Base-by-base conservation (phyloP, 2,329 filamentous ascomycete species). In the Xylaria sp. region DNA sequence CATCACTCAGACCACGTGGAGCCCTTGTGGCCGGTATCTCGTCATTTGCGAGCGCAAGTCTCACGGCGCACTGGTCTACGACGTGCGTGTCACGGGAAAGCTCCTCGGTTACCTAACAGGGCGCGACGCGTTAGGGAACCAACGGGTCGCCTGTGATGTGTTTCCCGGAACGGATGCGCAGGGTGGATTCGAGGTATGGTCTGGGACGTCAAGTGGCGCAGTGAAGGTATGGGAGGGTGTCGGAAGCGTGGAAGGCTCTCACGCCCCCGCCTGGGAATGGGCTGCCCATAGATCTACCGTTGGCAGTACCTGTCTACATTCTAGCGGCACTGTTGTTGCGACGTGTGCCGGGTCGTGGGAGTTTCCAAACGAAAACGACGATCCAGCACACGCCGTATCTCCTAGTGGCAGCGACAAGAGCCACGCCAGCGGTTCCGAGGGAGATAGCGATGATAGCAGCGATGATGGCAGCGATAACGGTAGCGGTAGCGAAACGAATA, bases 21-120 rank as follows among this genome's bases (percentile, higher is more conserved):
- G 88, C 70, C 84, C 85, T 0, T 90, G 88, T 70, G 89, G 88
- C 6, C 82, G 87, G 46, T 91, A 91, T 74, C 80, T 91, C 23
- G 79, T 88, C n/a, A 80, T 90, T 56, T 88, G 87, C 72, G 89
- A 91, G 80, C 83, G 89, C 5, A 84, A 84, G 71, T 83, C 87
- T 0, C 77, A 74, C 6, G 86, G 87, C 2, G 74, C 90, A 44
- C 79, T 90, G 31, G 84, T 91, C 3, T 91, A 90, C 77, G 89
- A 91, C 74, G 83, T 91, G 40, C 84, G 89, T 20, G 87, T 86
- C 7, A 84, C 86, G 2, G 85, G 87, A 9, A 82, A 83, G 71
- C 80, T 90, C n/a, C 81, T 91, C 3, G 83, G 82, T n/a, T 83
- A 83, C 61, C 78, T 90, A 11, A 76, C 80, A 0, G 87, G 86